phyloP scores from a whole-genome alignment of 768 basidiomycete species.

The Termitomyces bulborhizus region DNA sequence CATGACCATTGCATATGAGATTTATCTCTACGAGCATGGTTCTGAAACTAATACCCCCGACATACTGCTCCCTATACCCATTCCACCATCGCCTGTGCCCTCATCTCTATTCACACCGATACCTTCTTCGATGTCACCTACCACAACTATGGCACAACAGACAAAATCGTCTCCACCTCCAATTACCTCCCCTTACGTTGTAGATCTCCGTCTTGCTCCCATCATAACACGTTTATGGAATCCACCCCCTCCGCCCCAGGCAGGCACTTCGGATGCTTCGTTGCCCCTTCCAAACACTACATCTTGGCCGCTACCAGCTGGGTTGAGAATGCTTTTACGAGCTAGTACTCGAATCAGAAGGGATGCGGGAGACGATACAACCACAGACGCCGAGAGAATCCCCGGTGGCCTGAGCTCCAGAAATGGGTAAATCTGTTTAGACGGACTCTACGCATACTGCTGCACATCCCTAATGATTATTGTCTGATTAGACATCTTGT shows the following conservation, averaged over 20 bases:
- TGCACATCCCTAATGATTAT: background rate
- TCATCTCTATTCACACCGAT: slow-evolving; percentile 19
- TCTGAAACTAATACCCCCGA: slow-evolving; percentile 35
- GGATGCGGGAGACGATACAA: slow-evolving; percentile 18
- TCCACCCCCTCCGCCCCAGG: slow-evolving; percentile 35
- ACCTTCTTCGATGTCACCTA: slow-evolving; percentile 15
- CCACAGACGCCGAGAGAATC: slow-evolving; percentile 21
- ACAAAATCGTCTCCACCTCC: slow-evolving; percentile 19
- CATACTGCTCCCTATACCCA: slow-evolving; percentile 23
- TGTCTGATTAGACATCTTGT: background rate
- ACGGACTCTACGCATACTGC: background rate
- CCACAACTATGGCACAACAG: slow-evolving; percentile 15
- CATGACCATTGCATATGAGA: slow-evolving; percentile 64
- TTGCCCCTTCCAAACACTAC: slow-evolving; percentile 61
- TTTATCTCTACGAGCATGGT: slow-evolving; percentile 34
- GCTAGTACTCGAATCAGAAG: slow-evolving; percentile 38
- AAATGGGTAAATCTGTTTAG: slow-evolving; percentile 11
- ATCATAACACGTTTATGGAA: slow-evolving; percentile 52
- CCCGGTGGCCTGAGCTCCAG: slow-evolving; percentile 32
- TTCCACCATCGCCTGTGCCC: slow-evolving; percentile 21
- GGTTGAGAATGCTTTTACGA: slow-evolving; percentile 47
- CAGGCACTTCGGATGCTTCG: slow-evolving; percentile 23
- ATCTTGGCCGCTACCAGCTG: slow-evolving; percentile 41
- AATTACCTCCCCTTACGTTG: slow-evolving; percentile 37
- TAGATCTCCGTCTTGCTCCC: slow-evolving; percentile 56